phyloP scores from a whole-genome alignment of 2,329 filamentous ascomycete species.

The Emericellopsis cladophorae region DNA sequence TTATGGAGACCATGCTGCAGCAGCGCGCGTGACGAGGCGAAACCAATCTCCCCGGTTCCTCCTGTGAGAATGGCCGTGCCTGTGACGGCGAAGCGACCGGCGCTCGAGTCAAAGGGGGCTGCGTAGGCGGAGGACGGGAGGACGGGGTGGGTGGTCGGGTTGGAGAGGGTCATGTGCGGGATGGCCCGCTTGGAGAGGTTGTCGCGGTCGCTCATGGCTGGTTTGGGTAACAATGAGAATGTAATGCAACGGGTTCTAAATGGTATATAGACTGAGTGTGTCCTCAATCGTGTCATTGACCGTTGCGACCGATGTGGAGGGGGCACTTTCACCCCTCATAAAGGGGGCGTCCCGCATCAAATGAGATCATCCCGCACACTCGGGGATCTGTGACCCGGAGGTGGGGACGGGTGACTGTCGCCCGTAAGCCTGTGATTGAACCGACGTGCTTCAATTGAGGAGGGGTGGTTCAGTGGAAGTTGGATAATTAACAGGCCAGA shows the following conservation, averaged over 20 bases:
- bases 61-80: slow-evolving; percentile 33
- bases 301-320: no score
- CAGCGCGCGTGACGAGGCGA: slow-evolving; percentile 42
- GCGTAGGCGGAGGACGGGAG: slow-evolving; percentile 1
- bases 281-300: no score
- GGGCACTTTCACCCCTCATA: not conserved
- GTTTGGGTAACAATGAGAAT: no score
- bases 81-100: slow-evolving; percentile 15
- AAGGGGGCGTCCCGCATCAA: not conserved
- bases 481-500: no score
- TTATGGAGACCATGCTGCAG: slow-evolving; percentile 54
- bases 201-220: slow-evolving; percentile 4
- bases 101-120: slow-evolving; percentile 4
- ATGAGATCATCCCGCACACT: not conserved
- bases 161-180: slow-evolving; percentile 13
- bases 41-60: slow-evolving; percentile 28
- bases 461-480: no score
- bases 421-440: not conserved
- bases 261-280: no score
- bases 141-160: slow-evolving; percentile 2
- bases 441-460: no score
- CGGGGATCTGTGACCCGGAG: not conserved
- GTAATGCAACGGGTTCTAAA: no score
- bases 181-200: slow-evolving; percentile 11
- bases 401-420: not conserved